phyloP scores from a whole-genome alignment of 2,329 filamentous ascomycete species.

The Herpotrichia juniperi region DNA sequence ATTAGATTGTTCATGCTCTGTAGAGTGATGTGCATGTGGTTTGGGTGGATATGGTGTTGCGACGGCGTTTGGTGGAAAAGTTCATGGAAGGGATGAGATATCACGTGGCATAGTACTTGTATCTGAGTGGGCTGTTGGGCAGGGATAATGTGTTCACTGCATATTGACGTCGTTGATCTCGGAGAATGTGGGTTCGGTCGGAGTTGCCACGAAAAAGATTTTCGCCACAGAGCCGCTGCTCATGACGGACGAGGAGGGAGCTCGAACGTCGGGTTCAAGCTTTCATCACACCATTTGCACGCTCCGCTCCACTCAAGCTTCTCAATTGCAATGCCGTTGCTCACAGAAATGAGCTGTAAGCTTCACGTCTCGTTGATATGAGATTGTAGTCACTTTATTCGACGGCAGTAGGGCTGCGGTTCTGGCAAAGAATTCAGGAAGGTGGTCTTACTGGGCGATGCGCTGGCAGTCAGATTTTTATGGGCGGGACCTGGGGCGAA shows the following conservation, averaged over 20 bases:
- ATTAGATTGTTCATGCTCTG: not conserved
- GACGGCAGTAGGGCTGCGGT: not conserved
- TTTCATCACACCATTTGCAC: not conserved
- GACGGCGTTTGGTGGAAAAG: constrained; percentile 1
- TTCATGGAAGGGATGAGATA: not conserved
- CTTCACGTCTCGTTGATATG: no score
- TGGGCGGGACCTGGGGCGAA: not conserved
- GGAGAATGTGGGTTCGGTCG: not conserved
- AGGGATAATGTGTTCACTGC: not conserved
- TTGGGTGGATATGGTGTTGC: not conserved
- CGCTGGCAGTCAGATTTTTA: not conserved
- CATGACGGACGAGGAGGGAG: not conserved
- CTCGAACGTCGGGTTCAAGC: not conserved
- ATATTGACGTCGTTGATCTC: not conserved
- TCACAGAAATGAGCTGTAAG: no score
- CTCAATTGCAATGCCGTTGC: not conserved
- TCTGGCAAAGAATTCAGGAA: not conserved
- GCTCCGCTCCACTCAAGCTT: not conserved
- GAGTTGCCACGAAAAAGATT: not conserved
- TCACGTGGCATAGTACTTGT: not conserved
- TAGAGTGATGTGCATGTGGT: not conserved
- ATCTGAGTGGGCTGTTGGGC: not conserved
- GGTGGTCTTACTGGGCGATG: constrained; percentile 1
- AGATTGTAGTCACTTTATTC: not conserved
- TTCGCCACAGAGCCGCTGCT: no score